Percentiles rank a stretch among this genome's conserved stretches.
These are phyloP conservation scores for Capsicum baccatum DNA, from an alignment of 257 asterid genomes.

Conservation along the genomic window DNA sequence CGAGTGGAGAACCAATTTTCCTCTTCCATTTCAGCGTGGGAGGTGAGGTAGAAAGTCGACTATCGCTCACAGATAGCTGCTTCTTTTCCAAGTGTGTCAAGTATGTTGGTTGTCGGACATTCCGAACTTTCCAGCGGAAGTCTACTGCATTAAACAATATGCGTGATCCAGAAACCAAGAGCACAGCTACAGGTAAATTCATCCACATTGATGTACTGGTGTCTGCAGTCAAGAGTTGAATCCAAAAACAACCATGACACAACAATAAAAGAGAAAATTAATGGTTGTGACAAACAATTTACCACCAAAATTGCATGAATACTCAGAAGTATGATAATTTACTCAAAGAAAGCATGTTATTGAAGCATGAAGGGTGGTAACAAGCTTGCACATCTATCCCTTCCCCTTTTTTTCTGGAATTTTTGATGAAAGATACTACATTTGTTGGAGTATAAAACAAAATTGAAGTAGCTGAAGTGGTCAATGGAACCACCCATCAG, in stretches of 20 bases:
- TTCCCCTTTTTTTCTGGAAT: background rate
- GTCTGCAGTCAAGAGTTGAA: slow-evolving; percentile 60
- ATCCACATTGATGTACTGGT: slow-evolving; percentile 94
- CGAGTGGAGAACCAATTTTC: slow-evolving; percentile 78
- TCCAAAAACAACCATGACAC: slow-evolving; percentile 14
- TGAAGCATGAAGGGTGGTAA: background rate
- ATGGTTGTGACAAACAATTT: slow-evolving; percentile 11
- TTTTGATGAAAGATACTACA: background rate
- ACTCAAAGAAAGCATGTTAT: slow-evolving; percentile 18
- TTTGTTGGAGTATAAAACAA: background rate
- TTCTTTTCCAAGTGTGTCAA: slow-evolving; percentile 86
- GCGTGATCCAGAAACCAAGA: slow-evolving; percentile 76
- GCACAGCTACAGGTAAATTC: slow-evolving; percentile 86
- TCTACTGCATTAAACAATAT: slow-evolving; percentile 81
- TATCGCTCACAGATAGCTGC: slow-evolving; percentile 84
- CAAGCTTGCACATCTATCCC: background rate
- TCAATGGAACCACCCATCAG: slow-evolving; percentile 11
- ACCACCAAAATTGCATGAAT: slow-evolving; percentile 12
- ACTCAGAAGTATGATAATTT: slow-evolving; percentile 4
- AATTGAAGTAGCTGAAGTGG: slow-evolving; percentile 10
- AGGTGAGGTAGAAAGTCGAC: slow-evolving; percentile 70
- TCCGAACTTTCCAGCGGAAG: slow-evolving; percentile 73
- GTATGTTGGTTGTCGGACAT: slow-evolving; percentile 58
- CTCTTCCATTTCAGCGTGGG: slow-evolving; percentile 88
- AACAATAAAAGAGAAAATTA: slow-evolving; percentile 26